Evolutionary conservation across 2,329 filamentous ascomycete species (phyloP).

Genomic region (Furcasterigmium furcatum): DNA sequence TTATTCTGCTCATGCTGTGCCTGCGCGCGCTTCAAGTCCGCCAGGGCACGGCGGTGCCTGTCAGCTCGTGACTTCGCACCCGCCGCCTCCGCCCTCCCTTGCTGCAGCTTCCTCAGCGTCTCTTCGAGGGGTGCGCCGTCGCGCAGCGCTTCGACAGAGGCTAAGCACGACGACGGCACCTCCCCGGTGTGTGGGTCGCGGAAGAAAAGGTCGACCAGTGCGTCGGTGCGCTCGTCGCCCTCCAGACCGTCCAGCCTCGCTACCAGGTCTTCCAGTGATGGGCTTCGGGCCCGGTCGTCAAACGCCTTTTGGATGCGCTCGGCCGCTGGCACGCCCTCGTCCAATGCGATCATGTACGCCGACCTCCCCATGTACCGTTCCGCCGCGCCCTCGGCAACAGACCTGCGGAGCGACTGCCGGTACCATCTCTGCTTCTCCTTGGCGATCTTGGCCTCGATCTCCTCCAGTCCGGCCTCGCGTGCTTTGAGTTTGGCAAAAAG

Average conservation of each 20-base stretch:
- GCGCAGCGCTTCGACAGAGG: slow-evolving; percentile 35
- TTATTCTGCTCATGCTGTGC: slow-evolving; percentile 42
- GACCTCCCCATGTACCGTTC: slow-evolving; percentile 9
- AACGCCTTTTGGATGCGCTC: slow-evolving; percentile 7
- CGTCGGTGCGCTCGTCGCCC: background rate
- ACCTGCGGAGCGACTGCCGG: slow-evolving; percentile 25
- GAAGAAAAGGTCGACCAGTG: slow-evolving; percentile 23
- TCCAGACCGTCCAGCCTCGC: slow-evolving; percentile 3
- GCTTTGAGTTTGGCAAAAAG: slow-evolving; percentile 45
- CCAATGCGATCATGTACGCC: slow-evolving; percentile 5
- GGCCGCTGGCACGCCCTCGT: slow-evolving; percentile 1
- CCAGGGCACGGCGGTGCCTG: slow-evolving; percentile 32
- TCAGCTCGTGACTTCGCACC: slow-evolving; percentile 30
- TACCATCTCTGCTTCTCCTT: slow-evolving; percentile 54
- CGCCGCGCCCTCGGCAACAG: slow-evolving; percentile 5
- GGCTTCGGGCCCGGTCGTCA: background rate
- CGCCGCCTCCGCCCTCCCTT: slow-evolving; percentile 17
- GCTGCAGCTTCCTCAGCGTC: slow-evolving; percentile 23
- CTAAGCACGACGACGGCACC: slow-evolving; percentile 21
- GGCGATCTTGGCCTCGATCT: slow-evolving; percentile 46
- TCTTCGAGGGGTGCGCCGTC: slow-evolving; percentile 22
- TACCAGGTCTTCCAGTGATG: slow-evolving; percentile 6
- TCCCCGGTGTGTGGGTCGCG: slow-evolving; percentile 28
- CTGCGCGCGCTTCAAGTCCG: slow-evolving; percentile 45
- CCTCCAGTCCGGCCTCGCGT: slow-evolving; percentile 36